Evolutionary conservation across 2,329 filamentous ascomycete genomes (phyloP).

Genomic region (Cladobotryum mycophilum): DNA sequence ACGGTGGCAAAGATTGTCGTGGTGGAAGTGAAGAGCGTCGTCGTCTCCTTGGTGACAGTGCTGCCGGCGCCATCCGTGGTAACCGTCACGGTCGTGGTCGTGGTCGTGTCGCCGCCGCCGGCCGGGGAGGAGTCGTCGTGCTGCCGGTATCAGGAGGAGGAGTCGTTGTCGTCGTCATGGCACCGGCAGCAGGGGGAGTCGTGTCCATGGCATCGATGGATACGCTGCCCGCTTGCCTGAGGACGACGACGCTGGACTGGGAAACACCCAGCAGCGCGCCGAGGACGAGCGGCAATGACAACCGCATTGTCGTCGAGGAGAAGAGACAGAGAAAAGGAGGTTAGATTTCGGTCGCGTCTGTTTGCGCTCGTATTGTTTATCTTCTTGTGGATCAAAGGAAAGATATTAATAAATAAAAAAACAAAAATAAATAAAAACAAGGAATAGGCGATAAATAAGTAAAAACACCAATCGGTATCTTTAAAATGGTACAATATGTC

Average conservation of each 20-base stretch:
- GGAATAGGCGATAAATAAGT: not conserved
- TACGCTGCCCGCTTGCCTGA: slow-evolving; percentile 8
- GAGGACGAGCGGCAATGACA: slow-evolving; percentile 18
- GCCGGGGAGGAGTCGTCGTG: not conserved
- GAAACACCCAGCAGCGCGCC: slow-evolving; percentile 16
- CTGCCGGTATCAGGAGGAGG: not conserved
- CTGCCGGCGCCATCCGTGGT: slow-evolving; percentile 16
- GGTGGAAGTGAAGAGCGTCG: slow-evolving; percentile 21
- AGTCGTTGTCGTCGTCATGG: not conserved
- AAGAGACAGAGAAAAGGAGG: not conserved
- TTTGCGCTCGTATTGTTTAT: not conserved
- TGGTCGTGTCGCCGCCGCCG: slow-evolving; percentile 22
- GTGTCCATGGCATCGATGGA: not conserved
- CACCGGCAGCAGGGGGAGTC: not conserved
- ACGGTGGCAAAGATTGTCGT: slow-evolving; percentile 26
- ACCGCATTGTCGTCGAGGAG: slow-evolving; percentile 15
- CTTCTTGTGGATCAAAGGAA: not conserved
- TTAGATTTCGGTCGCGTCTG: not conserved
- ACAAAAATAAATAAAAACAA: too few relatives aligned
- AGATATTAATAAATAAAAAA: slow-evolving; percentile 3
- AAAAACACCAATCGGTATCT: not conserved
- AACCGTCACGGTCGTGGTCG: slow-evolving; percentile 26
- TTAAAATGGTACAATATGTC: not conserved
- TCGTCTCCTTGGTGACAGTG: slow-evolving; percentile 20
- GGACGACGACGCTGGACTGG: slow-evolving; percentile 12